Conservation (phyloP, 768 basidiomycete genomes). For the Macrolepiota dolichaula region DNA sequence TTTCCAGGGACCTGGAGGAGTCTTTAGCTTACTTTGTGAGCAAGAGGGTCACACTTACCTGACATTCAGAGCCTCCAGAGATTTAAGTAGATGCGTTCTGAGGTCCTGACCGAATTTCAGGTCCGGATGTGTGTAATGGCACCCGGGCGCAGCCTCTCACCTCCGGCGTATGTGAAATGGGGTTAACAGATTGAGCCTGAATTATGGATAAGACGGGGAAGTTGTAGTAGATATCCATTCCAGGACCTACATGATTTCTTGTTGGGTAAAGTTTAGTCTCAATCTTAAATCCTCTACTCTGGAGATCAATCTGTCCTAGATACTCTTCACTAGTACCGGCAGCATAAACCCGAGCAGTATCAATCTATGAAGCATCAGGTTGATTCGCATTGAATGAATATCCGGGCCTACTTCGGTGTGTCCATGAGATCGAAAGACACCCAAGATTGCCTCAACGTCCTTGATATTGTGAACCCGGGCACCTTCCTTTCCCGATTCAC, state of each 20-base stretch:
- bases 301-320: conserved; percentile 50
- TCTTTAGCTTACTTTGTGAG: conserved; percentile 9
- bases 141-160: conserved; percentile 11
- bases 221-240: background rate
- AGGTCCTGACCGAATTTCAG: conserved; percentile 29
- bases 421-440: conserved; percentile 51
- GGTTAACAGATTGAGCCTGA: background rate
- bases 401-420: conserved; percentile 39
- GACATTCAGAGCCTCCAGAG: conserved; percentile 40
- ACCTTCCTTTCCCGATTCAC: conserved; percentile 43
- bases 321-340: conserved; percentile 54
- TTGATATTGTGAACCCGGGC: conserved; percentile 47
- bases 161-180: conserved; percentile 29
- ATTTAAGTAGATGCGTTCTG: conserved; percentile 41
- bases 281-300: conserved; percentile 46
- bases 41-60: conserved; percentile 29
- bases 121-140: background rate
- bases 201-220: background rate
- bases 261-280: conserved; percentile 59
- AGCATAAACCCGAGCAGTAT: conserved; percentile 48
- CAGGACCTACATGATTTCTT: conserved; percentile 13
- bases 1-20: conserved; percentile 40
- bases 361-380: conserved; percentile 24
- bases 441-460: conserved; percentile 49
- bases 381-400: conserved; percentile 16